phyloP scores from a whole-genome alignment of 2,329 filamentous ascomycete genomes.

The Microcyclosporella mali region DNA sequence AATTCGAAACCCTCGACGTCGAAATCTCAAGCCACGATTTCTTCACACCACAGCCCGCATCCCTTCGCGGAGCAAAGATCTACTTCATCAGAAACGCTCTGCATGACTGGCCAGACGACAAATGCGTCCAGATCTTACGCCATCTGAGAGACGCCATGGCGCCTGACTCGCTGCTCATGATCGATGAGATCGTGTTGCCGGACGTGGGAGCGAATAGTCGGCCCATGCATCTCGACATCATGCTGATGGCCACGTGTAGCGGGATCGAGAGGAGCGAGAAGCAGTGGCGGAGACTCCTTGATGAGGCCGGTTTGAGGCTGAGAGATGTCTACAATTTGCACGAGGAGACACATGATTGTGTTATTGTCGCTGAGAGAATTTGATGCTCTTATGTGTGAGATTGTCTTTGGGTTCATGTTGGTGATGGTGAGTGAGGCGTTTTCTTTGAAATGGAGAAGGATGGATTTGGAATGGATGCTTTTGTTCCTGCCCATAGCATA shows the following conservation, averaged over 20 bases:
- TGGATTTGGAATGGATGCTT: too few relatives aligned
- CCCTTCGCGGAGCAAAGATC: constrained; percentile 22
- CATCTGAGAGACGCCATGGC: constrained; percentile 9
- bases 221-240: background rate
- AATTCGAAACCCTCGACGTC: background rate
- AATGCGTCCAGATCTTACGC: constrained; percentile 11
- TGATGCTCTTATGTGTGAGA: too few relatives aligned
- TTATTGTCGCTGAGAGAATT: background rate
- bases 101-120: constrained; percentile 18
- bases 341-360: background rate
- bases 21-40: constrained; percentile 7
- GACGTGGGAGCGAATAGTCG: background rate
- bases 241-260: constrained; percentile 6
- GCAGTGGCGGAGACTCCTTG: background rate
- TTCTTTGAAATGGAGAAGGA: too few relatives aligned
- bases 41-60: constrained; percentile 2
- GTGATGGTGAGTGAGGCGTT: too few relatives aligned
- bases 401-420: too few relatives aligned
- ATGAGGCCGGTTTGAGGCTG: background rate
- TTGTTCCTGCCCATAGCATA: too few relatives aligned
- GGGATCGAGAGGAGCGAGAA: constrained; percentile 5
- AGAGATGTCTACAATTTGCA: background rate
- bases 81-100: constrained; percentile 18
- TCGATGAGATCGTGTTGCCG: constrained; percentile 1
- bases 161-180: constrained; percentile 10